These are phyloP conservation scores for Rhizopogon sp. DNA, from an alignment of 768 basidiomycete genomes.

Conservation along the genomic window DNA sequence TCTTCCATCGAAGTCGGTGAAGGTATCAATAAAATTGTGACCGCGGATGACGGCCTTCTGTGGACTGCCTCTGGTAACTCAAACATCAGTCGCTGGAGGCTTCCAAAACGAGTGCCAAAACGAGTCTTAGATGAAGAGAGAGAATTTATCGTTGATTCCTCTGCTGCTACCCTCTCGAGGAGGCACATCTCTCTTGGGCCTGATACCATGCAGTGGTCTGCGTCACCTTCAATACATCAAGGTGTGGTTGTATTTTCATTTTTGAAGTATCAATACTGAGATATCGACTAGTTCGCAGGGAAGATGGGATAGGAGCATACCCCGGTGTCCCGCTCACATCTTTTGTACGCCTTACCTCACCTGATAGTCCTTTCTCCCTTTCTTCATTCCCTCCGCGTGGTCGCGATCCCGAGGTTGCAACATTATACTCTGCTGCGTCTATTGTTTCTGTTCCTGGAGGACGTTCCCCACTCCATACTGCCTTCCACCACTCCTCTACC, in stretches of 20 bases:
- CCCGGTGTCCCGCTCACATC: slow-evolving; percentile 69
- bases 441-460: slow-evolving; percentile 61
- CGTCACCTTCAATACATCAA: slow-evolving; percentile 8
- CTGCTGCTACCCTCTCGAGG: neutral
- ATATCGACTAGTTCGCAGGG: slow-evolving; percentile 3
- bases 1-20: slow-evolving; percentile 41
- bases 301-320: slow-evolving; percentile 28
- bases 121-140: slow-evolving; percentile 10
- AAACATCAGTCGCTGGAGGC: slow-evolving; percentile 76
- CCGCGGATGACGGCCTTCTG: slow-evolving; percentile 75
- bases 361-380: slow-evolving; percentile 55
- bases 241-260: slow-evolving; percentile 10
- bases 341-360: slow-evolving; percentile 63
- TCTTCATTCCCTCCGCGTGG: slow-evolving; percentile 28
- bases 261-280: neutral
- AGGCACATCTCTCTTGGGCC: slow-evolving; percentile 8
- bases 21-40: slow-evolving; percentile 79
- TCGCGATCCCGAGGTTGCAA: slow-evolving; percentile 76
- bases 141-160: slow-evolving; percentile 11
- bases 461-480: slow-evolving; percentile 31
- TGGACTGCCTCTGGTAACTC: slow-evolving; percentile 91
- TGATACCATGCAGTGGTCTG: slow-evolving; percentile 14
- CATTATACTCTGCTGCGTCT: slow-evolving; percentile 82
- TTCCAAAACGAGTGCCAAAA: slow-evolving; percentile 41
- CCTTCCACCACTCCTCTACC: slow-evolving; percentile 24